Evolutionary conservation across 495 filamentous ascomycete genomes (phyloP).

Genomic region (Corynascus novoguineensis): DNA sequence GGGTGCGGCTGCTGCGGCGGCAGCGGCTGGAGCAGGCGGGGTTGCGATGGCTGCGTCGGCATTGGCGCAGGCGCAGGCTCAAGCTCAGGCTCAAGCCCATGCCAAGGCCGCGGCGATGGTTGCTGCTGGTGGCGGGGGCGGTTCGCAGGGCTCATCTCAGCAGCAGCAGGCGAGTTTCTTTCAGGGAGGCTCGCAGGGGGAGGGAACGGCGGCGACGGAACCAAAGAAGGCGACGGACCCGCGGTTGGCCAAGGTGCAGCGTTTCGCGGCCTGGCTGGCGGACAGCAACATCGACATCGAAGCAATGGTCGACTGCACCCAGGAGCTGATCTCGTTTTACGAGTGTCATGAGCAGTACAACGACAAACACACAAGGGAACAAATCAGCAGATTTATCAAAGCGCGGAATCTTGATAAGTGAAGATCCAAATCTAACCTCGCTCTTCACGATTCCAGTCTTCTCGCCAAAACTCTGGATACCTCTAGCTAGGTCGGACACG

Average conservation of each 20-base stretch:
- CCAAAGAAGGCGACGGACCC: conserved; percentile 33
- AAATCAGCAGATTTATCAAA: conserved; percentile 79
- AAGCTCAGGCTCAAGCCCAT: conserved; percentile 14
- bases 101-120: conserved; percentile 12
- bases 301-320: conserved; percentile 85
- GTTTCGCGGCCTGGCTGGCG: conserved; percentile 77
- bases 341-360: conserved; percentile 86
- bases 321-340: conserved; percentile 94
- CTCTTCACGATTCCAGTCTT: no score
- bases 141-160: conserved; percentile 9
- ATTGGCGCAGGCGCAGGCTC: conserved; percentile 37
- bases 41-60: conserved; percentile 39
- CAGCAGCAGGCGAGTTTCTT: conserved; percentile 1
- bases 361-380: conserved; percentile 61
- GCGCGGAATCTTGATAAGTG: conserved; percentile 72
- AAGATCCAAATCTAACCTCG: no score
- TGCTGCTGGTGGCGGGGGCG: conserved; percentile 5
- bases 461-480: no score
- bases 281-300: conserved; percentile 91
- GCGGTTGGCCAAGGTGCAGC: conserved; percentile 56
- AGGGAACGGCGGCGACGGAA: conserved; percentile 18
- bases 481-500: no score
- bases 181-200: conserved; percentile 4
- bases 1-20: background rate
- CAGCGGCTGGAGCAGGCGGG: conserved; percentile 20